phyloP scores from a whole-genome alignment of 2,329 filamentous ascomycete species.

The Didymellaceae sp. region DNA sequence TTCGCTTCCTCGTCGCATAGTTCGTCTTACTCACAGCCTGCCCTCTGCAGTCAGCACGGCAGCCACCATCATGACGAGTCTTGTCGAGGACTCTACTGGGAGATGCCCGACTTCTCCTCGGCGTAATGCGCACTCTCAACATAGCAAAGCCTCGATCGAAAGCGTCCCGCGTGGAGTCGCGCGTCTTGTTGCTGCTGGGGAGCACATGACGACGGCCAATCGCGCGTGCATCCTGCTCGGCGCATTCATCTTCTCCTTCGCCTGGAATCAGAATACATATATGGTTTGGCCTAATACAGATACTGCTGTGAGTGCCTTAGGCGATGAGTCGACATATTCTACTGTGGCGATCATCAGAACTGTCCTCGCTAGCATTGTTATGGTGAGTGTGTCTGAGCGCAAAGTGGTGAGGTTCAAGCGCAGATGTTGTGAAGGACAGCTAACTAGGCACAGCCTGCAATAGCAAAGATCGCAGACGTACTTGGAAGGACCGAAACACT shows the following conservation, averaged over 20 bases:
- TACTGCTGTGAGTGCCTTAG: slow-evolving; percentile 60
- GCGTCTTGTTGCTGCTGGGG: slow-evolving; percentile 64
- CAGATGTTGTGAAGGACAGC: not conserved
- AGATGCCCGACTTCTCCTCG: not conserved
- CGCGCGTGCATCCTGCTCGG: slow-evolving; percentile 65
- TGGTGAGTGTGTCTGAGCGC: slow-evolving; percentile 29
- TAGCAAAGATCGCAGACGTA: slow-evolving; percentile 67
- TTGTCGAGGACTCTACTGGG: not conserved
- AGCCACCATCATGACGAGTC: not conserved
- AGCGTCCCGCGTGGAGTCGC: slow-evolving; percentile 58
- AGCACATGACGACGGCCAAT: slow-evolving; percentile 60
- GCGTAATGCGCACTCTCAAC: not conserved
- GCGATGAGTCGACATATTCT: slow-evolving; percentile 58
- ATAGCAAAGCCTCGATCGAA: not conserved
- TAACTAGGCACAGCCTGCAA: slow-evolving; percentile 54
- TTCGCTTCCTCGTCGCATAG: too few relatives aligned
- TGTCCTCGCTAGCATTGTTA: slow-evolving; percentile 66
- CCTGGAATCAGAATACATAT: slow-evolving; percentile 62
- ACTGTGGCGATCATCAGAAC: slow-evolving; percentile 65
- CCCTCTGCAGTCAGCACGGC: not conserved
- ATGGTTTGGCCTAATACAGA: slow-evolving; percentile 58
- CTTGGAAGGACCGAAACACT: slow-evolving; percentile 68
- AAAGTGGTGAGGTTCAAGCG: not conserved
- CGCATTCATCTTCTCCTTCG: slow-evolving; percentile 69
- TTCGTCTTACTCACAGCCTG: too few relatives aligned